Evolutionary conservation across 352 stramenopile species (phyloP), one percentile per base, ranked within the genome.

Genomic region (Aphanomyces astaci): DNA sequence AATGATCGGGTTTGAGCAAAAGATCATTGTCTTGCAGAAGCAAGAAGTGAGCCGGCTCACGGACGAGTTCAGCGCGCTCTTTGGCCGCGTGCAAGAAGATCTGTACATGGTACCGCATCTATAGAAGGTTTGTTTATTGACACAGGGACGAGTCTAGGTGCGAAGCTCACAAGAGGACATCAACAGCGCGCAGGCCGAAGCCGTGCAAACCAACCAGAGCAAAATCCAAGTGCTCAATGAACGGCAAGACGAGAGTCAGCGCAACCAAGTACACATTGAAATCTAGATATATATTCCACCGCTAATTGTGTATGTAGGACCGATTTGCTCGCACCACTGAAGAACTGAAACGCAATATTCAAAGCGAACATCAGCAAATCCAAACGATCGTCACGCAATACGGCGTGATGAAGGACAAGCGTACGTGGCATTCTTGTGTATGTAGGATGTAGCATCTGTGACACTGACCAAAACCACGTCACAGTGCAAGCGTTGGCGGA

Each of bases 111-210:
- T 68, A 59, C 13, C 19, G 10, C 28, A 60, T 27, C 17, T 17
- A 24, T 1, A 11, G 9, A 32, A 60, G 13, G n/a, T n/a, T n/a
- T 17, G 11, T 57, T 31, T 22, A 0, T 9, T 63, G 55, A 63
- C 17, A 55, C 24, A 13, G 15, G 19, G 52, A 60, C 30, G 52
- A 15, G 4, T 30, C 0, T 60, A 68, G 62, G 62, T 68, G 25
- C 40, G 62, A 22, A 68, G 62, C 28, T 36, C 49, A n/a, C 85
- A 94, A 43, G 85, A 94, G 54, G 84, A 94, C 31, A 84, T 94
- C 66, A 94, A 94, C 72, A 91, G 82, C 28, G 78, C 75, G 24
- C 81, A 84, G 46, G 82, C 81, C 2, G 85, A 94, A 49, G 3
- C 62, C 2, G 13, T 68, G 30, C 62, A 68, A 28, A 68, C 49